A percentile compares a stretch with the other conserved stretches of the same genome.
These are phyloP conservation scores for Handroanthus guayacan DNA, from an alignment of 257 asterid species.

Conservation along the genomic window DNA sequence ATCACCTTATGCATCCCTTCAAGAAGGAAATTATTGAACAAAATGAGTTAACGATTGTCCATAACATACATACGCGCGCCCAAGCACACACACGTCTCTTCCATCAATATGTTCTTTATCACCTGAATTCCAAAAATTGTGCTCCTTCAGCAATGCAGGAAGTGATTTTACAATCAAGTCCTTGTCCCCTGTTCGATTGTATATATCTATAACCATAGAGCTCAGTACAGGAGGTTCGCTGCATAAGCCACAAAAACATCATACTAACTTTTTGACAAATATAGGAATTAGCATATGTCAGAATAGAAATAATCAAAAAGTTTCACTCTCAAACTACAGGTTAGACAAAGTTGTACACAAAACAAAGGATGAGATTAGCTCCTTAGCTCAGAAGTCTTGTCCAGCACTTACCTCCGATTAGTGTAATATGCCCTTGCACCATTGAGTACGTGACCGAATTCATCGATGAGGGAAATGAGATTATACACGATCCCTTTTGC, in stretches of 20 bases:
- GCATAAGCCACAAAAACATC: constrained; percentile 35
- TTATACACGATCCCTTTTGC: constrained; percentile 91
- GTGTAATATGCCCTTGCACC: constrained; percentile 94
- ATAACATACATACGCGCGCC: too few relatives aligned
- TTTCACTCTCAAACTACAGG: too few relatives aligned
- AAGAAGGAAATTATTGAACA: constrained; percentile 22
- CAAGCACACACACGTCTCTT: too few relatives aligned
- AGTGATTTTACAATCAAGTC: constrained; percentile 61
- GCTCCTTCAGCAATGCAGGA: constrained; percentile 80
- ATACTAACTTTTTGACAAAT: too few relatives aligned
- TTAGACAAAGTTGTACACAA: too few relatives aligned
- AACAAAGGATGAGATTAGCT: too few relatives aligned
- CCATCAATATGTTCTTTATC: neutral
- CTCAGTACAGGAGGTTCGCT: constrained; percentile 93
- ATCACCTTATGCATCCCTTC: constrained; percentile 79
- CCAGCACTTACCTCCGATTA: constrained; percentile 71
- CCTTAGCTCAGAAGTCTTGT: too few relatives aligned
- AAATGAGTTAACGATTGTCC: neutral
- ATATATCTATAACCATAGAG: constrained; percentile 80
- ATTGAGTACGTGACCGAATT: constrained; percentile 81
- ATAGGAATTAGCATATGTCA: too few relatives aligned
- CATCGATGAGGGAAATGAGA: constrained; percentile 71
- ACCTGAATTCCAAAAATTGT: constrained; percentile 90
- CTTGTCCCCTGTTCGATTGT: constrained; percentile 61
- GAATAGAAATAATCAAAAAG: too few relatives aligned